Base-by-base conservation (phyloP, 2,329 filamentous ascomycete genomes). In the Fusarium annulatum region DNA sequence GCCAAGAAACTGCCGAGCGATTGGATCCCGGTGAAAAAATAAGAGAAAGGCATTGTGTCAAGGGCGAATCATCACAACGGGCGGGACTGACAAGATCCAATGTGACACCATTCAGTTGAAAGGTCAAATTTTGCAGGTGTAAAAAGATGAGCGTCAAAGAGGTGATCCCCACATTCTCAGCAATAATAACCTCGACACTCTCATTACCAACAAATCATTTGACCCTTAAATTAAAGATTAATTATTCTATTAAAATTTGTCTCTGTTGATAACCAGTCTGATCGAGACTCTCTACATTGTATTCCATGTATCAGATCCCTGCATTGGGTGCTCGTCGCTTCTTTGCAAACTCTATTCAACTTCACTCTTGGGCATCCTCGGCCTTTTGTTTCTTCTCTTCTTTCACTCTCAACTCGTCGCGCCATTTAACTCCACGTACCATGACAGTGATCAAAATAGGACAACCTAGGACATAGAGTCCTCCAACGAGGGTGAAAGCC, bases 401-500 rank as follows among this genome's bases (percentile, higher is more conserved):
- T 61, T 80, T 81, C 33, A 76, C 73, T 53, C 69, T 78, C 53
- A 81, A 70, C 39, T 82, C 76, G 9, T 77, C 73, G 36, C 87
- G 80, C 86, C 86, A 88, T 48, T 69, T 76, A 15, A 84, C 78
- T 1, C 87, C 87, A 43, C 78, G 80, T 7, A 68, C 67, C 80
- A 87, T 85, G 7, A 88, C 77, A 7, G 83, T 61, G 21, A 84
- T 65, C 39, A 88, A 58, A 5, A 83, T 76, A 2, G 85, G 83
- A n/a, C 80, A 78, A 5, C 82, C 81, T 0, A 83, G 66, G 1
- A 86, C 56, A 52, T 84, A 85, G 7, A 88, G 55, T 2, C 82
- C 72, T 1, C 82, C 87, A 7, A 88, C 73, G 11, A 89, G 74
- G 0, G 85, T 87, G 67, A 87, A 89, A 0, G 86, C 83, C 84